Evolutionary conservation across 805 yeast species (phyloP).

Genomic region (Wickerhamomyces queroliae): DNA sequence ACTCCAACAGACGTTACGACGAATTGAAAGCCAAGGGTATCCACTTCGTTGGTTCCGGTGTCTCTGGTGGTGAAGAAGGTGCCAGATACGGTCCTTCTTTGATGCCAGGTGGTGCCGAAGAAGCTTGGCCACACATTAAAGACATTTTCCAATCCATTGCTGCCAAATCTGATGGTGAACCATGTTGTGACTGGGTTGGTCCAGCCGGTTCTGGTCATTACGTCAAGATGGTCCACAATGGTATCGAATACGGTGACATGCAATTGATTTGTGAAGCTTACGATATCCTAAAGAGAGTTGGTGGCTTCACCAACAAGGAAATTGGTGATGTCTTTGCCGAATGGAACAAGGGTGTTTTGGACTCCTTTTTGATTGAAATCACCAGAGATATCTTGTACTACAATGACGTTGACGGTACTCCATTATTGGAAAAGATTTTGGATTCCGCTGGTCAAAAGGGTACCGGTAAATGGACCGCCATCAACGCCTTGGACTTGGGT

Average conservation of each 20-base stretch:
- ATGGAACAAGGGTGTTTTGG: conserved; percentile 98
- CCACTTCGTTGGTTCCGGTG: conserved; percentile 97
- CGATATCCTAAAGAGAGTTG: conserved; percentile 91
- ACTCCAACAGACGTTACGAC: conserved; percentile 92
- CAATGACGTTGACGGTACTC: conserved; percentile 86
- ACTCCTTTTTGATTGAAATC: conserved; percentile 94
- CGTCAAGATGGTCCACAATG: conserved; percentile 99
- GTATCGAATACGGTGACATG: conserved; percentile 99
- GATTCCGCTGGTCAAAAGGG: conserved; percentile 99
- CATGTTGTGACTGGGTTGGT: conserved; percentile 99
- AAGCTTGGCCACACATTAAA: conserved; percentile 99
- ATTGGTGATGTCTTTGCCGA: conserved; percentile 85
- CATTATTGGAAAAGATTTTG: conserved; percentile 92
- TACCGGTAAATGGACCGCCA: conserved; percentile 99
- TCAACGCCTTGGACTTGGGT: conserved; percentile 95
- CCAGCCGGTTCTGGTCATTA: conserved; percentile 99
- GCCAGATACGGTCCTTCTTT: conserved; percentile 98
- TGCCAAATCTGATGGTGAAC: conserved; percentile 97
- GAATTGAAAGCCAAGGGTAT: conserved; percentile 85
- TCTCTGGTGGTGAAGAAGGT: conserved; percentile 99
- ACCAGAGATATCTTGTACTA: conserved; percentile 90
- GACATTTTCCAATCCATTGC: conserved; percentile 92
- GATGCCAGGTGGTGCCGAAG: conserved; percentile 99
- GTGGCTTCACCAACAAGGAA: conserved; percentile 85
- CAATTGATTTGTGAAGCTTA: conserved; percentile 98